Base-by-base conservation (phyloP, 176 grass and related monocot species). In the Stipa capillata region DNA sequence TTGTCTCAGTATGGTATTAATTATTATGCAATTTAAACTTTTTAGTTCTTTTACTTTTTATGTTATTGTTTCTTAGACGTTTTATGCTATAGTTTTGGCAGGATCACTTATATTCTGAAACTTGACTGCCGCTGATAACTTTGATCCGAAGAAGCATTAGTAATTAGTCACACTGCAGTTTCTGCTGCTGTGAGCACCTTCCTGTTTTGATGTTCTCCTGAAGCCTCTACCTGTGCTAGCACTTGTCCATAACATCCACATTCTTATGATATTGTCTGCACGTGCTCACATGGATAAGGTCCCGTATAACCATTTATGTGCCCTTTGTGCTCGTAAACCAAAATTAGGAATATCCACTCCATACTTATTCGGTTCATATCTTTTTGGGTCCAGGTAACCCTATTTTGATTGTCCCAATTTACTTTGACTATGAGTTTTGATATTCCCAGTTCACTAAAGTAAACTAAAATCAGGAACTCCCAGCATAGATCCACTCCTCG, bases 271-370 rank as follows among this genome's bases (percentile, higher is more conserved):
- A 8, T 28, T 86, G 4, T 60, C 41, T 51, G 21, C 33, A 27
- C 6, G 5, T 14, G 27, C 25, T 69, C 21, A 57, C 39, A 15
- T 57, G 48, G 28, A 73, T 48, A 15, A 55, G 21, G 31, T 74
- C 21, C 3, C 24, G 54, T 75, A 37, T 58, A 76, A 25, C 24
- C 34, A 27, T 80, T 73, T 80, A 77, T 77, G 25, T 43, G 34
- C 24, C 56, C 7, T 82, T 82, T 27, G 18, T 42, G 73, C 62
- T 15, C 63, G 57, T 70, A 70, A 87, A 77, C 17, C 53, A 69
- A 48, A 66, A 60, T 42, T 72, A 74, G 32, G 52, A 58, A 76
- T 58, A 37, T 15, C 12, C 17, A 28, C 40, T 32, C 32, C 61
- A 32, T 5, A 59, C 59, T 29, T 75, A 37, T 68, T 66, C 36